Base-by-base conservation (phyloP, 768 basidiomycete species). In the Boletus edulis region DNA sequence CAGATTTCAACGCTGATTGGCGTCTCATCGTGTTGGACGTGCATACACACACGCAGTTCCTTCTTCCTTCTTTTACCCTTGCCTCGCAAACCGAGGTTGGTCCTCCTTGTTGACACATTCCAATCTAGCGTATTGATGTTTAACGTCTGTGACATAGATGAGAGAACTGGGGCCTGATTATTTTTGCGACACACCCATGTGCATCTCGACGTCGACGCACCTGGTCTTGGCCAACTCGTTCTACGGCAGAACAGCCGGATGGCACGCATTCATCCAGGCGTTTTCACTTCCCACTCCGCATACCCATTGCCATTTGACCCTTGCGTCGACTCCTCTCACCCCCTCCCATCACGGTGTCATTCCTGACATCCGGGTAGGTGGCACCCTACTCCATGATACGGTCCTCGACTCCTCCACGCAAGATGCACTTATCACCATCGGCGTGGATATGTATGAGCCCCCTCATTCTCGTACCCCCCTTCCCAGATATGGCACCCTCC, bases 21-120 rank as follows among this genome's bases (percentile, higher is more conserved):
- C 24, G 15, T 50, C 20, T 54, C 10, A 5, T 63, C 17, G 53
- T 38, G 18, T 13, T 63, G 37, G 62, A 63, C 14, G 59, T 63
- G 22, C 48, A 57, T 9, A 24, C 62, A 3, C 50, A 47, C 24
- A 64, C 35, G 9, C 24, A 27, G 13, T 41, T 54, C 24, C 4
- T 34, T 4, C 40, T 61, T 34, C 51, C 55, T 22, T 27, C 48
- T 1, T 34, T 49, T 15, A 44, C 12, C 7, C 5, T 29, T 31
- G 46, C 50, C 9, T n/a, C 7, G 15, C 31, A n/a, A 24, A 17
- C 32, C 12, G 38, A 50, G 45, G 62, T 63, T n/a, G 9, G 29
- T 10, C 7, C 10, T 52, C 37, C 38, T 27, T 27, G 27, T 27
- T 4, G 3, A 4, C 9, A 27, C 27, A 27, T 27, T 27, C 3